Evolutionary conservation across 2,329 filamentous ascomycete genomes (phyloP), one percentile per base, ranked within the genome.

Genomic region (Aspergillus fructus): DNA sequence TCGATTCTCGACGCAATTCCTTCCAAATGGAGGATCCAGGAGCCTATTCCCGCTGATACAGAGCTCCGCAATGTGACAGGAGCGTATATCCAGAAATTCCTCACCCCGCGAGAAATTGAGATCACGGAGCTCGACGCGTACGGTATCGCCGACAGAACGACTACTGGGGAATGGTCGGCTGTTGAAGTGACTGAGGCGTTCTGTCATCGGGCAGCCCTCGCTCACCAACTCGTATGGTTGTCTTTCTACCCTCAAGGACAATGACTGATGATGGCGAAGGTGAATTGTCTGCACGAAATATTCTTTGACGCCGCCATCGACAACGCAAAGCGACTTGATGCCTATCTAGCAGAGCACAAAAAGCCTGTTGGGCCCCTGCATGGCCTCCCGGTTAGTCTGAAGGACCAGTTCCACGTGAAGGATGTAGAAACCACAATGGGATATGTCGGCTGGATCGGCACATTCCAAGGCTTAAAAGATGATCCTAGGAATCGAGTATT

Each of bases 381-480:
- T 64, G 86, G 86, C 5, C 74, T 88, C 1, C 85, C 85, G 3
- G 72, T 88, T 30, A 85, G 77, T 48, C 61, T 81, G 33, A 81
- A 81, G 59, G 79, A 81, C 61, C 76, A 78, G 56, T 79, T 81
- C 57, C 75, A 78, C 48, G 68, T 79, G 5, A 72, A 78, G 66
- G 79, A 79, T 1, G 73, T 82, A 3, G 81, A 84, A 58, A 83
- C 61, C 69, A 85, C 73, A 67, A 88, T 88, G 78, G 85, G 85
- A 12, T 88, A 87, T 64, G 77, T 87, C 23, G 84, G 85, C n/a
- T 86, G 85, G 80, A 82, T 88, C n/a, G 82, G 81, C 6, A 83
- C 82, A 0, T 83, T 86, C 61, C 72, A 87, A 69, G 85, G 82
- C 50, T 72, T 78, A 42, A 79, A 79, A 58, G 78, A 81, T 74